phyloP scores from a whole-genome alignment of 2,329 filamentous ascomycete species.

The Aspergillus persii region DNA sequence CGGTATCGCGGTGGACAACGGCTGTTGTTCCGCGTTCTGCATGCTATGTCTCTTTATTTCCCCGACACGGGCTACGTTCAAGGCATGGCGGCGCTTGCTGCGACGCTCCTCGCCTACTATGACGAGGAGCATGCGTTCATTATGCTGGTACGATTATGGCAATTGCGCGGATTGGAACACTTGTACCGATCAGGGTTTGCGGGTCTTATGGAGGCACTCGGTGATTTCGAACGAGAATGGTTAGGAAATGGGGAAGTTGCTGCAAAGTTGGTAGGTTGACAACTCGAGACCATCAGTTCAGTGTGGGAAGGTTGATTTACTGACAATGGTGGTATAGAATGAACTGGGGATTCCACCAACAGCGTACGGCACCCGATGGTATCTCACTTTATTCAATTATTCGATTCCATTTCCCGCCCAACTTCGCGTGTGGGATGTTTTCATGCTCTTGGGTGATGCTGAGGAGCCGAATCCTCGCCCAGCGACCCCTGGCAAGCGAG shows the following conservation, averaged over 20 bases:
- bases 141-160: constrained; percentile 95
- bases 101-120: constrained; percentile 92
- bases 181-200: constrained; percentile 82
- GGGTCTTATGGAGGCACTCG: constrained; percentile 80
- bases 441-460: constrained; percentile 84
- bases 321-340: constrained; percentile 47
- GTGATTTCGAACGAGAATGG: constrained; percentile 84
- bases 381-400: constrained; percentile 95
- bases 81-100: constrained; percentile 91
- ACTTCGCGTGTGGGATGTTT: constrained; percentile 95
- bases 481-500: constrained; percentile 14
- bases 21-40: constrained; percentile 85
- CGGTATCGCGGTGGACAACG: constrained; percentile 91
- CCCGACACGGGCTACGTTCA: constrained; percentile 93
- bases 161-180: constrained; percentile 77
- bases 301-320: background rate
- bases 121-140: constrained; percentile 93
- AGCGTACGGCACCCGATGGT: constrained; percentile 96
- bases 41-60: constrained; percentile 87
- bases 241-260: constrained; percentile 74
- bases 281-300: background rate
- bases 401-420: constrained; percentile 93
- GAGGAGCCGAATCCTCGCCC: constrained; percentile 42
- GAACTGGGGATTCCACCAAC: constrained; percentile 80
- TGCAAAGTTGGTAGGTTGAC: constrained; percentile 67